These are phyloP conservation scores for Kodamaea ohmeri DNA, from an alignment of 1,139 yeast genomes.

Conservation along the genomic window DNA sequence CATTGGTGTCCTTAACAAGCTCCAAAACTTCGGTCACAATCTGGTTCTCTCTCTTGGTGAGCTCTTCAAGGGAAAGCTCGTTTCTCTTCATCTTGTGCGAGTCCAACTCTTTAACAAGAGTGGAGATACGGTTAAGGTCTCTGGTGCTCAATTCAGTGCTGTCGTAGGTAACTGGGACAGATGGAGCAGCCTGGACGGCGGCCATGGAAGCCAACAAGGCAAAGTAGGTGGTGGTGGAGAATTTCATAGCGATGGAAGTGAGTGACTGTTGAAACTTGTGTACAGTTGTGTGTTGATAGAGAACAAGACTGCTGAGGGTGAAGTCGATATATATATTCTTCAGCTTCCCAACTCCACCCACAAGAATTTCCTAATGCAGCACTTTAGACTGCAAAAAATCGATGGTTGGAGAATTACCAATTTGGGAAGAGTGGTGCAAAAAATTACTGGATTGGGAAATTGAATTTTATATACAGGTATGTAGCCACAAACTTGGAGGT, in stretches of 20 bases:
- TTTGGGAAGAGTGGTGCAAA: conserved; percentile 2
- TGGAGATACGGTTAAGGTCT: conserved; percentile 21
- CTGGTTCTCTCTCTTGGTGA: conserved; percentile 26
- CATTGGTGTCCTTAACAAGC: conserved; percentile 37
- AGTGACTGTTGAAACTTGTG: conserved; percentile 2
- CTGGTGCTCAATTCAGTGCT: conserved; percentile 12
- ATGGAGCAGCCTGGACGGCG: conserved; percentile 31
- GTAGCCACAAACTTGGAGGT: too few species aligned
- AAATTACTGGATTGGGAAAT: conserved; percentile 3
- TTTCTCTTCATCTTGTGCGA: conserved; percentile 31
- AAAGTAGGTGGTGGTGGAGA: conserved; percentile 12
- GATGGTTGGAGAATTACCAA: neutral
- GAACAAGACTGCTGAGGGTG: neutral
- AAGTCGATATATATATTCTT: conserved; percentile 4
- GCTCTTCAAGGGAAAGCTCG: conserved; percentile 21
- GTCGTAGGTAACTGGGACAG: conserved; percentile 13
- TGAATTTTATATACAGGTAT: too few species aligned
- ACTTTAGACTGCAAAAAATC: conserved; percentile 3
- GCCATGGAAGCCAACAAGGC: conserved; percentile 29
- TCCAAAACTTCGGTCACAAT: conserved; percentile 44
- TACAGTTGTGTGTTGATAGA: neutral
- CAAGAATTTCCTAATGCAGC: conserved; percentile 4
- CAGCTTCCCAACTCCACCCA: neutral
- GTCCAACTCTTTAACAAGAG: conserved; percentile 23
- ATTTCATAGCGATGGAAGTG: conserved; percentile 9